Conservation (phyloP, 139 green algal genomes). For the Coelastrella sp. region DNA sequence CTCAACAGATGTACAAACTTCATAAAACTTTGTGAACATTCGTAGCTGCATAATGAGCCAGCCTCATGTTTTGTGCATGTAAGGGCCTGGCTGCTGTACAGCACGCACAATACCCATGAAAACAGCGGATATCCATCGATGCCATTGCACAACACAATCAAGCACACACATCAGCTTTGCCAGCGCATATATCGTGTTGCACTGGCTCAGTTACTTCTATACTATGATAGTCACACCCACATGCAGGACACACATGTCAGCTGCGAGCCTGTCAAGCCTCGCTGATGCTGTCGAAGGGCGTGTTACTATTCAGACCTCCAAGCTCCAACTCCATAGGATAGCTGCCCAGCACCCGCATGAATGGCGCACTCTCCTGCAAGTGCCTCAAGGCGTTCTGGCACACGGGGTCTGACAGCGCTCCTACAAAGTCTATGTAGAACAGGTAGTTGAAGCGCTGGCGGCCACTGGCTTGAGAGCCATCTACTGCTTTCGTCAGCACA, state of each 20-base stretch:
- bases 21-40: too few relatives aligned
- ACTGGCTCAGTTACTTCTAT: not conserved
- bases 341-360: constrained; percentile 93
- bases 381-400: constrained; percentile 95
- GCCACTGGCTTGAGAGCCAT: not conserved
- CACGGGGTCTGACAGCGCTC: constrained; percentile 80
- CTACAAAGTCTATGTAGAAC: constrained; percentile 98
- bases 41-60: too few relatives aligned
- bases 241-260: not conserved
- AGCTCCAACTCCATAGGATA: constrained; percentile 87
- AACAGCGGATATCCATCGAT: too few relatives aligned
- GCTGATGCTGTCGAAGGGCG: constrained; percentile 42
- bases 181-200: not conserved
- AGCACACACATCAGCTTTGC: too few relatives aligned
- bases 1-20: too few relatives aligned
- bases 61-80: too few relatives aligned
- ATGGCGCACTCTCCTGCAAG: constrained; percentile 93
- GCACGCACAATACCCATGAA: too few relatives aligned
- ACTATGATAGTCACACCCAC: not conserved
- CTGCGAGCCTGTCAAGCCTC: not conserved
- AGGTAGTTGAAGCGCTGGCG: constrained; percentile 94
- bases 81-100: too few relatives aligned
- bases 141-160: too few relatives aligned
- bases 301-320: constrained; percentile 47
- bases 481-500: constrained; percentile 42